Conservation (phyloP, 2,329 filamentous ascomycete genomes). For the Beauveria rudraprayagi region DNA sequence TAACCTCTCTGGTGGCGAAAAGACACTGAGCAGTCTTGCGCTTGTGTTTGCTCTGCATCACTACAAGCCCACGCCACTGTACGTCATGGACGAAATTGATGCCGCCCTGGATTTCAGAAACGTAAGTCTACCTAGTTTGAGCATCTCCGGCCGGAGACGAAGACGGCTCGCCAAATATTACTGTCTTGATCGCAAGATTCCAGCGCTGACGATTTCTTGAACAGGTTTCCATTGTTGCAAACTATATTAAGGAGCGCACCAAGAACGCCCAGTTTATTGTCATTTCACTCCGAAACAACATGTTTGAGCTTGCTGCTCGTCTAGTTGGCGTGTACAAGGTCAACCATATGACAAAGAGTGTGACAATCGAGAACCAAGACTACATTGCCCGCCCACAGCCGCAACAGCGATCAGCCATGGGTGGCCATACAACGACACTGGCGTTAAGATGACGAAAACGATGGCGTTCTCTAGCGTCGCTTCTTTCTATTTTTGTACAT, state of each 20-base stretch:
- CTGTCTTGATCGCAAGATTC: neutral
- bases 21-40: slow-evolving; percentile 87
- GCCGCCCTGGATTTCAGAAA: slow-evolving; percentile 96
- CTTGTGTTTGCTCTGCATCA: slow-evolving; percentile 97
- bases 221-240: slow-evolving; percentile 92
- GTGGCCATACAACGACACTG: slow-evolving; percentile 26
- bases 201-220: neutral
- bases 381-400: slow-evolving; percentile 47
- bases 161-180: slow-evolving; percentile 4
- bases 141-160: neutral
- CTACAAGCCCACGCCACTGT: slow-evolving; percentile 93
- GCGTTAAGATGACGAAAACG: slow-evolving; percentile 24
- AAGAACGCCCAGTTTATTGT: slow-evolving; percentile 99
- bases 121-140: slow-evolving; percentile 49
- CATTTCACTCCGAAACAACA: slow-evolving; percentile 96
- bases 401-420: slow-evolving; percentile 21
- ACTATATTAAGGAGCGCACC: slow-evolving; percentile 97
- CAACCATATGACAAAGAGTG: slow-evolving; percentile 95
- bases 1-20: slow-evolving; percentile 92
- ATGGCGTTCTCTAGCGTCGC: neutral
- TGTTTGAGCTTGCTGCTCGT: slow-evolving; percentile 96
- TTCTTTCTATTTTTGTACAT: slow-evolving; percentile 8
- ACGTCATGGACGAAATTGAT: slow-evolving; percentile 99
- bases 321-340: slow-evolving; percentile 99
- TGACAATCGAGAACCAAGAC: slow-evolving; percentile 79